Base-by-base conservation (phyloP, 2,329 filamentous ascomycete species). In the Penicillium sp. region DNA sequence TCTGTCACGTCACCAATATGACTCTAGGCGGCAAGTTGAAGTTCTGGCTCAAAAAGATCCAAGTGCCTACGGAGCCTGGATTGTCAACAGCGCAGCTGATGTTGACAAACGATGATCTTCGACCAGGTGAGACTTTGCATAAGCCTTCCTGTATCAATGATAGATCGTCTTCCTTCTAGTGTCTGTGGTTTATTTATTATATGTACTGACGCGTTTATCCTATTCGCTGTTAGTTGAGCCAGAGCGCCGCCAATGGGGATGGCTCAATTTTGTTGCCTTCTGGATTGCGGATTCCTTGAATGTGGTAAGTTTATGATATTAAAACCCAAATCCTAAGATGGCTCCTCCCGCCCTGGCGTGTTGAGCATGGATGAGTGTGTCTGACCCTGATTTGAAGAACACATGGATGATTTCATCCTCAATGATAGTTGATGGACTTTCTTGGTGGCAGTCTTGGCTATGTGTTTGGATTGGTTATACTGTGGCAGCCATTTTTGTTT, bases 401-500 rank as follows among this genome's bases (percentile, higher is more conserved):
- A 60, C 58, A 8, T 57, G 55, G 55, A 60, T 57, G 55, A 60
- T 53, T 32, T 60, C 55, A 26, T 60, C 55, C 6, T 60, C 58
- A 11, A 60, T 60, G 58, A 57, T 60, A 13, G 58, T 57, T 10
- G 55, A 60, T 32, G 55, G 58, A 6, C 44, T 60, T 4, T 57
- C 58, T 24, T 60, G 51, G 58, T 60, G 58, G 58, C 58, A 60
- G 45, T 57, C 55, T 6, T 60, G 58, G 55, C 47, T 60, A 18
- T 60, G 58, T n/a, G 55, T 60, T 2, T 60, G 55, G 58, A 57
- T 60, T 29, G 58, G 58, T 22, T 60, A 60, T 24, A 55, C 50
- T 6, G 37, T 60, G 18, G 52, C 55, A 8, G 55, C 58, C 1
- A 40, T 57, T 5, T 60, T 57, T 10, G 55, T 60, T 2, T 57